Base-by-base conservation (phyloP, 1,284 basidiomycete genomes). In the Leccinum subrobustum region DNA sequence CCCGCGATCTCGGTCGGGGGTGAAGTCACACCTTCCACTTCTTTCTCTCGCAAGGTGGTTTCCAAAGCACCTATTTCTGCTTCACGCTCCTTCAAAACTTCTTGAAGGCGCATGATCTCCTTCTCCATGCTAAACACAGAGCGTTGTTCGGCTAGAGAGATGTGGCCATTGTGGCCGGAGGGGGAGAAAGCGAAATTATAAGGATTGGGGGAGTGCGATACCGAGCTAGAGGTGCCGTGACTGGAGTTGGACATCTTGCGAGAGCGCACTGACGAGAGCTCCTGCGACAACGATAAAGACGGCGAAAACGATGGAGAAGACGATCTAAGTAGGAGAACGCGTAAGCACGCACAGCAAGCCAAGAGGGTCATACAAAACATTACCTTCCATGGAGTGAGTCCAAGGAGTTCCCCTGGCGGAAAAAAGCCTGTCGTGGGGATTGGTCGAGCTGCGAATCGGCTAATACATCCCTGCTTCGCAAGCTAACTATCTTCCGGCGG, bases 201-300 rank as follows among this genome's bases (percentile, higher is more conserved):
- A n/a, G 82, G 80, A 64, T 74, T 54, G 75, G 82, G 82, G 3
- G 82, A 84, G 68, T 84, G 79, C 35, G 79, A 75, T 58, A 77
- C 56, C 12, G 85, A 84, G 66, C 83, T 85, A 83, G 65, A 72
- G 61, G 85, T 87, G 67, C 83, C 85, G 72, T 87, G 83, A 73
- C 87, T 89, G 66, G 88, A 90, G 65, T 82, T 83, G 65, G 89
- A 91, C 70, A 82, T 80, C 80, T 89, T 90, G 83, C 89, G 90
- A 79, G 88, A 93, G 72, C 88, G 90, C 81, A 82, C 92, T 80
- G 87, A 95, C 67, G 90, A 95, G 66, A 95, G 87, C 85, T 96
- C 93, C 92, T 95, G 94, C 79, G 94, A 95, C 68, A 95, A 87
- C 81, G 94, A 95, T 80, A 88, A 85, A 72, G 91, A 93, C 78